Evolutionary conservation across 805 yeast genomes (phyloP).

Genomic region (Suhomyces vadensis): DNA sequence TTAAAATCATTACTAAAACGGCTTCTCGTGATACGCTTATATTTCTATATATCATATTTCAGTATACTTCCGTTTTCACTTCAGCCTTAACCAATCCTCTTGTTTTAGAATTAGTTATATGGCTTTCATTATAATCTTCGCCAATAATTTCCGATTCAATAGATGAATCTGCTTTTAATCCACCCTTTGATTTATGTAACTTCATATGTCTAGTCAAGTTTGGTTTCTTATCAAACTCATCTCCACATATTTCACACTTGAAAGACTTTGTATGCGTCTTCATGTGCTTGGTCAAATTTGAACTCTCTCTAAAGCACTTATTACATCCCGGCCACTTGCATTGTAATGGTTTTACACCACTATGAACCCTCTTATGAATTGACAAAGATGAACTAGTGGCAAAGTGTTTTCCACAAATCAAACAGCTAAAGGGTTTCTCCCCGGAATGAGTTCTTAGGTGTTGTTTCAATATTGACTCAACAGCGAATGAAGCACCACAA

Average conservation of each 20-base stretch:
- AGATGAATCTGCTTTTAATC: background rate
- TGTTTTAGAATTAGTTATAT: no score
- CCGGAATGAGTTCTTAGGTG: slow-evolving; percentile 87
- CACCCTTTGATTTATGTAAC: slow-evolving; percentile 7
- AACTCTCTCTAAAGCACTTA: slow-evolving; percentile 83
- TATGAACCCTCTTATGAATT: slow-evolving; percentile 82
- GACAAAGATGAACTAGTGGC: slow-evolving; percentile 81
- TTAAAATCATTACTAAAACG: no score
- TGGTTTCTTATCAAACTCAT: slow-evolving; percentile 48
- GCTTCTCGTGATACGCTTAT: background rate
- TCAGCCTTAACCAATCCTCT: background rate
- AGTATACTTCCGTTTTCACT: background rate
- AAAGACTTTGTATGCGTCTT: slow-evolving; percentile 64
- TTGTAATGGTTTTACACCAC: slow-evolving; percentile 83
- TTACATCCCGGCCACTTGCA: slow-evolving; percentile 83
- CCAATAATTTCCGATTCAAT: slow-evolving; percentile 2
- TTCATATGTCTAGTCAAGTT: slow-evolving; percentile 43
- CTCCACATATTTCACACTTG: slow-evolving; percentile 54
- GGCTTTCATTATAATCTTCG: slow-evolving; percentile 5
- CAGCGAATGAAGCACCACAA: slow-evolving; percentile 75
- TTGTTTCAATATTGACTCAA: slow-evolving; percentile 73
- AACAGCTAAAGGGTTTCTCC: slow-evolving; percentile 81
- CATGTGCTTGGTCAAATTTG: slow-evolving; percentile 87
- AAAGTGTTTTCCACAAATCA: slow-evolving; percentile 71
- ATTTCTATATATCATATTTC: background rate